Base-by-base conservation (phyloP, 371 early-diverging fungal genomes). In the Choanephora cucurbitarum region DNA sequence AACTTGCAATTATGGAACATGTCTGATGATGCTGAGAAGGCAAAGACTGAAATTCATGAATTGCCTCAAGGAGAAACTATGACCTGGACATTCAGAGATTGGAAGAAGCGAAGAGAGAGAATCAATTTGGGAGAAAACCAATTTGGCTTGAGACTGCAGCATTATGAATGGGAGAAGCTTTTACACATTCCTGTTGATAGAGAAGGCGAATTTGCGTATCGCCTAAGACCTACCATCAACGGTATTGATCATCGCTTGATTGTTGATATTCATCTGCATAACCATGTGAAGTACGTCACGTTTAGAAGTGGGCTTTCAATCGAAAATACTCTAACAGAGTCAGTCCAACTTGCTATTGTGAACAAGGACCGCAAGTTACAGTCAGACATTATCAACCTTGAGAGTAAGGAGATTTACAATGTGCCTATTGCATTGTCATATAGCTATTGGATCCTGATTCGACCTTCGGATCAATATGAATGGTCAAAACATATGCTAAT, bases 41-140 rank as follows among this genome's bases (percentile, higher is more conserved):
- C 57, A 0, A 75, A 82, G 24, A 75, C 79, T 0, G 43, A 76
- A 15, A 70, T 86, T 10, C 69, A 76, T 10, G 50, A 69, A 28
- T 55, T 91, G 3, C 53, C 67, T 18, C 76, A 88, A 52, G 81
- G 84, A 14, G 68, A 79, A 24, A 84, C 85, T 9, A 63, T 84
- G 8, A 79, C 87, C 5, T 94, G 91, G 92, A 82, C 84, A 0
- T 94, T 94, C 44, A 85, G 91, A 17, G 90, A 93, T 64, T 94
- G 92, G 92, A 80, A 88, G 33, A 78, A 77, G 14, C 82, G 87
- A 57, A 78, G 91, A 49, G 89, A 90, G 63, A 60, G 51, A 13
- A 61, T 52, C 21, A 64, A 61, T 15, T 24, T 74, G 23, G 66
- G 72, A 45, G 64, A 75, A 72, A 87, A 90, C 54, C 64, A 79